Evolutionary conservation across 2,329 filamentous ascomycete species (phyloP).

Genomic region (Alternaria brassicicola): DNA sequence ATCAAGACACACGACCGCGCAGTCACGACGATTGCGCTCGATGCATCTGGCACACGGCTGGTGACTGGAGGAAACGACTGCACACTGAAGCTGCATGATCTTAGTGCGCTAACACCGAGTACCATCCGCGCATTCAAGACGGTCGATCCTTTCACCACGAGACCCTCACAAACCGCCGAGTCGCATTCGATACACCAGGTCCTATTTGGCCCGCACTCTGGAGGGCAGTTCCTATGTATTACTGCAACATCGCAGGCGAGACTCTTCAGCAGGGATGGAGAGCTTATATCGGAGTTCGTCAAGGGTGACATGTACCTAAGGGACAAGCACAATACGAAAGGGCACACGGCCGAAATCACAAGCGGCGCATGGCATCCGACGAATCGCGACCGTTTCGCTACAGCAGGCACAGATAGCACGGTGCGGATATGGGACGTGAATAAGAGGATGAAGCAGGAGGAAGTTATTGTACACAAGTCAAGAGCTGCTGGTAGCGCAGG

Average conservation of each 20-base stretch:
- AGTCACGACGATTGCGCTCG: constrained; percentile 82
- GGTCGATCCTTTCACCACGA: constrained; percentile 82
- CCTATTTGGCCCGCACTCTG: constrained; percentile 82
- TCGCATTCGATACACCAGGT: constrained; percentile 87
- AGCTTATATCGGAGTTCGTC: constrained; percentile 82
- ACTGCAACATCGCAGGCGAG: constrained; percentile 89
- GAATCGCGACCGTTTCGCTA: constrained; percentile 83
- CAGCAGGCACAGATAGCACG: constrained; percentile 93
- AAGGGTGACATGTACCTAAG: constrained; percentile 99
- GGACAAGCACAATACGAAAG: constrained; percentile 97
- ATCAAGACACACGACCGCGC: constrained; percentile 91
- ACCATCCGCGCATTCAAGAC: constrained; percentile 93
- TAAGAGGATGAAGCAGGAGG: constrained; percentile 84
- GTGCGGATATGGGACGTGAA: constrained; percentile 97
- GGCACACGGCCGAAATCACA: constrained; percentile 90
- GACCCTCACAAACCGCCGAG: constrained; percentile 73
- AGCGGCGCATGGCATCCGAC: constrained; percentile 90
- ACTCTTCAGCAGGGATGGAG: constrained; percentile 87
- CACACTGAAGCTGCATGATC: constrained; percentile 90
- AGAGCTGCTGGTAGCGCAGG: constrained; percentile 86
- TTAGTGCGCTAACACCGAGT: constrained; percentile 92
- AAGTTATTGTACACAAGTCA: constrained; percentile 95
- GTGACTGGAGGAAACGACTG: constrained; percentile 93
- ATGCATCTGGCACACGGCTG: constrained; percentile 82
- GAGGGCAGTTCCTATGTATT: constrained; percentile 81